These are phyloP conservation scores for Nakazawaea wyomingensis DNA, from an alignment of 805 yeast genomes.

Conservation along the genomic window DNA sequence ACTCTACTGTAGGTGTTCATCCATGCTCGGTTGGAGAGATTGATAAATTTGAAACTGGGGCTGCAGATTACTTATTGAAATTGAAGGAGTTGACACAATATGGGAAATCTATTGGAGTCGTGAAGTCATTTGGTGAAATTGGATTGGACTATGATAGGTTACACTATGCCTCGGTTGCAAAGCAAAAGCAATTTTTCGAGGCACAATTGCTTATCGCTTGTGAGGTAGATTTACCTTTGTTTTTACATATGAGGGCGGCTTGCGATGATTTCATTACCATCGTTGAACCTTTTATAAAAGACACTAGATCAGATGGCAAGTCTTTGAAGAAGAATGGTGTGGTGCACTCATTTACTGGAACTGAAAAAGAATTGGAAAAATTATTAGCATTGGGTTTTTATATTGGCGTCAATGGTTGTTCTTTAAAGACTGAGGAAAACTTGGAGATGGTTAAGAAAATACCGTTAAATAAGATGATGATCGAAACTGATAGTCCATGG, in stretches of 20 bases:
- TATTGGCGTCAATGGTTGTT: slow-evolving; percentile 90
- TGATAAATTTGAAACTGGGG: slow-evolving; percentile 26
- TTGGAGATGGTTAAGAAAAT: slow-evolving; percentile 56
- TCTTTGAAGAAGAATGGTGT: slow-evolving; percentile 54
- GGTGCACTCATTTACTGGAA: slow-evolving; percentile 93
- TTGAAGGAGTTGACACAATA: slow-evolving; percentile 44
- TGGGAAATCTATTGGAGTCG: slow-evolving; percentile 45
- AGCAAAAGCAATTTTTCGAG: slow-evolving; percentile 64
- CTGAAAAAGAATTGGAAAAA: slow-evolving; percentile 52
- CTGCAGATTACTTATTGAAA: slow-evolving; percentile 38
- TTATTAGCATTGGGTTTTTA: slow-evolving; percentile 57
- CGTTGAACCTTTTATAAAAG: slow-evolving; percentile 54
- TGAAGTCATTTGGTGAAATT: slow-evolving; percentile 89
- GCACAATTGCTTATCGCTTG: slow-evolving; percentile 66
- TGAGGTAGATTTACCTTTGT: slow-evolving; percentile 65
- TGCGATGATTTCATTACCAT: slow-evolving; percentile 70
- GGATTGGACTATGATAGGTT: slow-evolving; percentile 94
- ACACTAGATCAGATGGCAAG: slow-evolving; percentile 28
- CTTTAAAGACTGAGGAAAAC: slow-evolving; percentile 74
- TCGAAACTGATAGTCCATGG: slow-evolving; percentile 99
- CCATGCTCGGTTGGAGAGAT: slow-evolving; percentile 75
- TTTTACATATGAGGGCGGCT: slow-evolving; percentile 86
- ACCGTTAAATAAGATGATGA: slow-evolving; percentile 67
- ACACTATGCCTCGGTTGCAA: slow-evolving; percentile 62
- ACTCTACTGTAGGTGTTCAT: slow-evolving; percentile 88